A percentile compares a stretch with the other conserved stretches of the same genome.
Evolutionary conservation across 768 basidiomycete species (phyloP).

Genomic region (Hysterangium stoloniferum): DNA sequence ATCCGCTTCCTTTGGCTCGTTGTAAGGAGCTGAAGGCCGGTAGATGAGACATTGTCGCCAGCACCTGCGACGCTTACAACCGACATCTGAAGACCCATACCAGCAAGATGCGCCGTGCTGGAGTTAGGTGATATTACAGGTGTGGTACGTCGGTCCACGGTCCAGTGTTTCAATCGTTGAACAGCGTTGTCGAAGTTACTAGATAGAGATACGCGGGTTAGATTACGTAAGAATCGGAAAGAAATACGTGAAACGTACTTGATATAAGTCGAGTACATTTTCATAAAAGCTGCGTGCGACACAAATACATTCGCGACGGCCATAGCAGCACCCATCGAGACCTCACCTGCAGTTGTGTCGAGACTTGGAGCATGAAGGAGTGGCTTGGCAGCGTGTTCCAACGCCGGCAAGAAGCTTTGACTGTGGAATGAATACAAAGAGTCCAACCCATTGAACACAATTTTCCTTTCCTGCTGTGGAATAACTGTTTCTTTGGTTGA

Average conservation of each 20-base stretch:
- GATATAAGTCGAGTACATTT: slow-evolving; percentile 97
- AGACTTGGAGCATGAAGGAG: slow-evolving; percentile 43
- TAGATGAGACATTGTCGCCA: slow-evolving; percentile 9
- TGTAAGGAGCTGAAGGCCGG: slow-evolving; percentile 34
- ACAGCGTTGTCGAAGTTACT: slow-evolving; percentile 95
- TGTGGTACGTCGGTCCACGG: slow-evolving; percentile 42
- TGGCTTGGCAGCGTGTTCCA: slow-evolving; percentile 71
- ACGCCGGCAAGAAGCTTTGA: slow-evolving; percentile 84
- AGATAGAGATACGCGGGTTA: slow-evolving; percentile 7
- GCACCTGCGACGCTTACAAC: slow-evolving; percentile 39
- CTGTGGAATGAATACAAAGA: slow-evolving; percentile 87
- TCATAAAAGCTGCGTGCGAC: slow-evolving; percentile 95
- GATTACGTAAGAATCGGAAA: slow-evolving; percentile 12
- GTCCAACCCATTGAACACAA: slow-evolving; percentile 90
- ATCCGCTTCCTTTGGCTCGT: slow-evolving; percentile 84
- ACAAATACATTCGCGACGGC: slow-evolving; percentile 84
- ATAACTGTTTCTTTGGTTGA: slow-evolving; percentile 79
- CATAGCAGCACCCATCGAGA: slow-evolving; percentile 68
- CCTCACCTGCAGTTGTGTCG: slow-evolving; percentile 53
- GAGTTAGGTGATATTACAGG: slow-evolving; percentile 49
- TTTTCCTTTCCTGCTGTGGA: slow-evolving; percentile 76
- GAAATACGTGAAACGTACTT: slow-evolving; percentile 50
- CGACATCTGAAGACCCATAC: slow-evolving; percentile 51
- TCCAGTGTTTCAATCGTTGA: slow-evolving; percentile 83
- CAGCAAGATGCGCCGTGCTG: slow-evolving; percentile 54